Evolutionary conservation across 2,329 filamentous ascomycete genomes (phyloP).

Genomic region (Sporothrix pseudoabietina): DNA sequence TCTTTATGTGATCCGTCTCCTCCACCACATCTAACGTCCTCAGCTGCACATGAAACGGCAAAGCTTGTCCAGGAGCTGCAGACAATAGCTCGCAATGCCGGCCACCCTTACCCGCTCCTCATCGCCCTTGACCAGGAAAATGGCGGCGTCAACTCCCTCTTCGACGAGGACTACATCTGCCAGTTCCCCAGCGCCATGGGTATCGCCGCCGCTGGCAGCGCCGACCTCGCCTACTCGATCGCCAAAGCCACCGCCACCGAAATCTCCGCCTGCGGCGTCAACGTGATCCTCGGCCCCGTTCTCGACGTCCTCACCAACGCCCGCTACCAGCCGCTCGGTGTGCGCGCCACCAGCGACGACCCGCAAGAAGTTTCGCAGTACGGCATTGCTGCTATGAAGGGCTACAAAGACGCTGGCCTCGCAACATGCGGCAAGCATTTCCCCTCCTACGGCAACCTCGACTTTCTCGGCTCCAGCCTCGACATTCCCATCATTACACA

Average conservation of each 20-base stretch:
- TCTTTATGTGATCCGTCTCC: neutral
- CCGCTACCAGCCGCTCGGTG: constrained; percentile 84
- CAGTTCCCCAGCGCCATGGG: constrained; percentile 98
- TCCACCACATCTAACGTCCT: constrained; percentile 32
- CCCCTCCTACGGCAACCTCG: constrained; percentile 91
- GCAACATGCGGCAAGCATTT: constrained; percentile 95
- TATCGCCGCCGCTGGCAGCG: constrained; percentile 85
- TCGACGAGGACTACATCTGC: constrained; percentile 92
- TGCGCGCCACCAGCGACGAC: constrained; percentile 87
- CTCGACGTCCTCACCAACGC: constrained; percentile 93
- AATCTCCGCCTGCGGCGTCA: constrained; percentile 88
- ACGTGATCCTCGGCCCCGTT: constrained; percentile 91
- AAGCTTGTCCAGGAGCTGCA: constrained; percentile 87
- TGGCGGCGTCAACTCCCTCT: constrained; percentile 94
- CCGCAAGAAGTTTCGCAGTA: constrained; percentile 94
- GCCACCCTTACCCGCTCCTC: constrained; percentile 83
- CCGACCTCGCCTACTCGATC: constrained; percentile 82
- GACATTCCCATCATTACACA: constrained; percentile 96
- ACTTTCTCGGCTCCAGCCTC: constrained; percentile 86
- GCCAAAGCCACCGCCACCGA: constrained; percentile 93
- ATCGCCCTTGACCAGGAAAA: constrained; percentile 97
- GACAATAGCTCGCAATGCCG: constrained; percentile 85
- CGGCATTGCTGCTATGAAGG: constrained; percentile 85
- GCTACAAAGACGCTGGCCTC: constrained; percentile 87
- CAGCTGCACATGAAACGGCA: constrained; percentile 89